Percentiles rank a stretch among this genome's conserved stretches.
Conservation (phyloP, 2,329 filamentous ascomycete genomes). For the Purpureocillium lavendulum region DNA sequence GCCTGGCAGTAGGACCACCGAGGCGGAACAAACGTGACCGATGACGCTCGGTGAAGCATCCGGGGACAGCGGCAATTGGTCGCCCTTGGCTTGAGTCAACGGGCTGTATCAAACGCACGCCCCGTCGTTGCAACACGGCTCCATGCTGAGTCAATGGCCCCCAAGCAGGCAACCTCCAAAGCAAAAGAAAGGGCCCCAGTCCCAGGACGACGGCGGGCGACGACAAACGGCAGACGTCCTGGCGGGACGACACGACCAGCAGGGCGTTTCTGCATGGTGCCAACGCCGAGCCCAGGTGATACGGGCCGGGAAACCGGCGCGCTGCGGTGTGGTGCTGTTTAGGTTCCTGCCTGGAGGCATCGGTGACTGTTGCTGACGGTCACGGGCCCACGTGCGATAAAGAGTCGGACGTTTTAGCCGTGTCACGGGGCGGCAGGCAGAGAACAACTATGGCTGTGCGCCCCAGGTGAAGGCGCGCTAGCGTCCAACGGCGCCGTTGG, state of each 20-base stretch:
- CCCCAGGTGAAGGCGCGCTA: background rate
- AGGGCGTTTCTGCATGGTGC: background rate
- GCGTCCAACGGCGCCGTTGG: background rate
- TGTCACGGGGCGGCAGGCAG: background rate
- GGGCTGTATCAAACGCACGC: background rate
- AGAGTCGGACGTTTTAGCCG: background rate
- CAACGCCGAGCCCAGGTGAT: background rate
- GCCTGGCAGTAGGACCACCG: background rate
- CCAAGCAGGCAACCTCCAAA: background rate
- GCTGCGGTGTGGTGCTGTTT: too few species aligned
- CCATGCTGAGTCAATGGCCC: conserved; percentile 2
- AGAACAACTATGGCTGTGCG: too few species aligned
- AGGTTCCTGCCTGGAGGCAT: background rate
- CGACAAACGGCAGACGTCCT: background rate
- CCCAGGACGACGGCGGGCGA: background rate
- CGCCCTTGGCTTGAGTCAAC: background rate
- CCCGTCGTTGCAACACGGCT: background rate
- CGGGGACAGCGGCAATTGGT: background rate
- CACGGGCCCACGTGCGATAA: background rate
- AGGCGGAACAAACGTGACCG: background rate
- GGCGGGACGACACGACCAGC: too few species aligned
- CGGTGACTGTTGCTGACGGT: background rate
- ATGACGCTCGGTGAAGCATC: background rate
- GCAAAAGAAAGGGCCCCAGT: background rate
- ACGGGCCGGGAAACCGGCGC: too few species aligned